These are phyloP conservation scores for Eragrostis nindensis DNA, from an alignment of 176 grass and related monocot species.

Conservation along the genomic window DNA sequence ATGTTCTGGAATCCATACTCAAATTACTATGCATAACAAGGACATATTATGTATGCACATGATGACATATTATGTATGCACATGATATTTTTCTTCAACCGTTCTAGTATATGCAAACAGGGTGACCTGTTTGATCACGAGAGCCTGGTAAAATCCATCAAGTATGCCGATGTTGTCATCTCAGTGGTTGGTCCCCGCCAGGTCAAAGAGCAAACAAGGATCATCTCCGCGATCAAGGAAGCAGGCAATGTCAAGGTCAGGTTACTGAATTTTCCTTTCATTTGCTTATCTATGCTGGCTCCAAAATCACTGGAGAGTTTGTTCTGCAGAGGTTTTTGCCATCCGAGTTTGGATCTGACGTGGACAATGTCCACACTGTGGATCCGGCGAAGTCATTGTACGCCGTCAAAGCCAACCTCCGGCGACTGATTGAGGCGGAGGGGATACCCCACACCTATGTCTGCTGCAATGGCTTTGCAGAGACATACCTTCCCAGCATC, in stretches of 20 bases:
- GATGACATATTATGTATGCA: not conserved
- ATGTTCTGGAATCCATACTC: not conserved
- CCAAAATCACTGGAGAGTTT: not conserved
- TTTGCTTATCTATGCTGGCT: not conserved
- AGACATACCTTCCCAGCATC: slow-evolving; percentile 42
- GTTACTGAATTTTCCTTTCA: not conserved
- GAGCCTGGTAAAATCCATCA: slow-evolving; percentile 38
- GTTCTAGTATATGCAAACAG: not conserved
- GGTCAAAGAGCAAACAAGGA: slow-evolving; percentile 40
- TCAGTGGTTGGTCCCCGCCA: slow-evolving; percentile 36
- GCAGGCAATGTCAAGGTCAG: slow-evolving; percentile 54
- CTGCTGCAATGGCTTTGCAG: slow-evolving; percentile 47
- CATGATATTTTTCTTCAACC: not conserved
- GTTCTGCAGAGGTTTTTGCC: slow-evolving; percentile 57
- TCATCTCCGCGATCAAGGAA: slow-evolving; percentile 58
- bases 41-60: not conserved
- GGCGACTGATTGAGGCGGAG: slow-evolving; percentile 35
- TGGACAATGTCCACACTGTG: slow-evolving; percentile 21
- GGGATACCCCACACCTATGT: slow-evolving; percentile 43
- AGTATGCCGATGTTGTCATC: slow-evolving; percentile 31
- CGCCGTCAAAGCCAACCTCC: slow-evolving; percentile 32
- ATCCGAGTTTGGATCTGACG: slow-evolving; percentile 55
- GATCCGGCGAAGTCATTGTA: slow-evolving; percentile 27
- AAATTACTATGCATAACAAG: not conserved
- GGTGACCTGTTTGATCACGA: slow-evolving; percentile 17